A percentile compares a stretch with the other conserved stretches of the same genome.
Conservation (phyloP, 106 monocot species). For the Ottelia alismoides region DNA sequence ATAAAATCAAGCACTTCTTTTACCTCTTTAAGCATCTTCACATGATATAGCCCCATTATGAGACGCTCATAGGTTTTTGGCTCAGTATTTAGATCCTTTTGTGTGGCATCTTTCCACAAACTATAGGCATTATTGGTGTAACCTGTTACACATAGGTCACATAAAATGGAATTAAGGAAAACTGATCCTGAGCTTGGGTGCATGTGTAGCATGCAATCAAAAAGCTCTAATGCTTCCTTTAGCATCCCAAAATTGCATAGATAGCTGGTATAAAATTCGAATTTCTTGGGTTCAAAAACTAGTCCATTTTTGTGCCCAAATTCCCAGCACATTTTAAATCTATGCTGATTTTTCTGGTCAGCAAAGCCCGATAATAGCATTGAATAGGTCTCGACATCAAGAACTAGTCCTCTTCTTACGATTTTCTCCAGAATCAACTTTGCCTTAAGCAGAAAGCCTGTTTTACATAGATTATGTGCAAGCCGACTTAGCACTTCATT, state of each 20-base stretch:
- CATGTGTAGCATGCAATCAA: constrained; percentile 19
- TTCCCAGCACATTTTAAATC: constrained; percentile 30
- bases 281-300: constrained; percentile 17
- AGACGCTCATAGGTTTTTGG: constrained; percentile 21
- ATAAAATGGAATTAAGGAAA: constrained; percentile 22
- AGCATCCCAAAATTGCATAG: constrained; percentile 42
- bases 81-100: constrained; percentile 17
- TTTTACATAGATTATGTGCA: constrained; percentile 36
- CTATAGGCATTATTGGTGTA: constrained; percentile 24
- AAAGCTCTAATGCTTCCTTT: constrained; percentile 35
- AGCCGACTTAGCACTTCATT: constrained; percentile 33
- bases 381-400: constrained; percentile 30
- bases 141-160: constrained; percentile 30
- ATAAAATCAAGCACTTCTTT: constrained; percentile 29
- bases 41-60: constrained; percentile 35
- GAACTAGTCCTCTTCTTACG: constrained; percentile 13
- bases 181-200: constrained; percentile 8
- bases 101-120: constrained; percentile 36
- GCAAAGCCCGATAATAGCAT: constrained; percentile 30
- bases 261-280: constrained; percentile 18
- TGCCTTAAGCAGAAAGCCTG: constrained; percentile 23
- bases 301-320: constrained; percentile 19
- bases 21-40: constrained; percentile 35
- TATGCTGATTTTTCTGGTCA: constrained; percentile 20
- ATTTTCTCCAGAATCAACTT: constrained; percentile 29